phyloP scores from a whole-genome alignment of 1,284 basidiomycete genomes.

The Apiotrichum gamsii region DNA sequence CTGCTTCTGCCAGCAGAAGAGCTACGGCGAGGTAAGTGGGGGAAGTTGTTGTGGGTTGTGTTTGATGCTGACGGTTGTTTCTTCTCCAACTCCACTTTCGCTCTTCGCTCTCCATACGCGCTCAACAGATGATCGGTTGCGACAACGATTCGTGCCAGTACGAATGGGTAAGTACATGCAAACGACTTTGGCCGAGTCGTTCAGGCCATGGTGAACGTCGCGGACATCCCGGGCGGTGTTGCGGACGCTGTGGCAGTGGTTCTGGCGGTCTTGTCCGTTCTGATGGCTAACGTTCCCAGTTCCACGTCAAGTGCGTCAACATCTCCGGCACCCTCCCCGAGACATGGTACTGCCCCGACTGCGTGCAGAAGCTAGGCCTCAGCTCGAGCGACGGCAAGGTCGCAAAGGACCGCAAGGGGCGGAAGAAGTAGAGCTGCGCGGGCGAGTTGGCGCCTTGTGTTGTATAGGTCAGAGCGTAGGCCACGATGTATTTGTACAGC shows the following conservation, averaged over 20 bases:
- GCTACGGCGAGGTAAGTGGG: too few species aligned
- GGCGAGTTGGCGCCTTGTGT: too few species aligned
- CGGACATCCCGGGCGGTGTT: neutral
- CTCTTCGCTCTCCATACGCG: too few species aligned
- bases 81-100: too few species aligned
- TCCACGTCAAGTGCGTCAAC: slow-evolving; percentile 75
- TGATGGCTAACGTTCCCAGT: slow-evolving; percentile 52
- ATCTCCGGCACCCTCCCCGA: slow-evolving; percentile 63
- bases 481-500: too few species aligned
- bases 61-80: too few species aligned
- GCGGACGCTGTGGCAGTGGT: neutral
- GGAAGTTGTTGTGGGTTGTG: too few species aligned
- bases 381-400: slow-evolving; percentile 29
- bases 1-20: slow-evolving; percentile 79
- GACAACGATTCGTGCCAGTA: slow-evolving; percentile 73
- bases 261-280: neutral
- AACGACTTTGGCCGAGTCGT: too few species aligned
- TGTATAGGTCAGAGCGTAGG: too few species aligned
- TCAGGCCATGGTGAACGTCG: too few species aligned
- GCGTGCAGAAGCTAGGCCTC: slow-evolving; percentile 32
- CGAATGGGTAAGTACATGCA: slow-evolving; percentile 79
- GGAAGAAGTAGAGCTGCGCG: slow-evolving; percentile 33
- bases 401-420: slow-evolving; percentile 26
- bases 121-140: slow-evolving; percentile 90
- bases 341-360: slow-evolving; percentile 71